Evolutionary conservation across 768 basidiomycete genomes (phyloP), one percentile per base, ranked within the genome.

Genomic region (Pisolithus albus): DNA sequence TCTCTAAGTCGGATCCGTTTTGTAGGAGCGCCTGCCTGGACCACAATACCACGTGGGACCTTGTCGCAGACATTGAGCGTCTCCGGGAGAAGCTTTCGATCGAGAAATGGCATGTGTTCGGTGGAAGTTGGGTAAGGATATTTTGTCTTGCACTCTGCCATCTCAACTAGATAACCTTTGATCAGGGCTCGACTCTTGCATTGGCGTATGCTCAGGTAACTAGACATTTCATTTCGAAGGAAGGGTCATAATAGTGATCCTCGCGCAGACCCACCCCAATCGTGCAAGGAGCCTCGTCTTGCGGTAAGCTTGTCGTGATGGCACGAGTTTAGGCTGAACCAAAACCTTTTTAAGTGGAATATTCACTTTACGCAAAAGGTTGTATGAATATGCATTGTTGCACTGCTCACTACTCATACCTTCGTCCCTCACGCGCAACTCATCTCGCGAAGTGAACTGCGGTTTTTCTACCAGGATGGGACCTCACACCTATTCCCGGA

Each of bases 11-110:
- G 40, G 48, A 56, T 47, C 16, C 51, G 51, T 32, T 52, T n/a
- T 51, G 18, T 59, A 92, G 88, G 67, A 77, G 64, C 50, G 92
- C 92, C 7, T 85, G 68, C 30, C 67, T 85, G 2, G 84, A 88
- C 57, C 85, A 92, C 47, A 97, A 97, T 68, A 96, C 92, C 2
- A 96, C 93, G 5, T 92, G 89, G 90, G 86, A 92, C 62, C 81
- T 95, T 39, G 91, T 97, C 23, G 86, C 80, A 56, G 94, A 97
- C 62, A 82, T 92, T 9, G 94, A 97, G 64, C 84, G 73, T 60
- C 70, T 95, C 23, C 78, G 94, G 51, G 74, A 84, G 62, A 78
- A 86, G 52, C 77, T 97, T 15, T 70, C 70, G 39, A 77, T 97
- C 51, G 83, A 89, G 18, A 89, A 82, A 62, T 96, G 92, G 93